Base-by-base conservation (phyloP, 441 rosid genomes). In the Gossypium gossypioides region DNA sequence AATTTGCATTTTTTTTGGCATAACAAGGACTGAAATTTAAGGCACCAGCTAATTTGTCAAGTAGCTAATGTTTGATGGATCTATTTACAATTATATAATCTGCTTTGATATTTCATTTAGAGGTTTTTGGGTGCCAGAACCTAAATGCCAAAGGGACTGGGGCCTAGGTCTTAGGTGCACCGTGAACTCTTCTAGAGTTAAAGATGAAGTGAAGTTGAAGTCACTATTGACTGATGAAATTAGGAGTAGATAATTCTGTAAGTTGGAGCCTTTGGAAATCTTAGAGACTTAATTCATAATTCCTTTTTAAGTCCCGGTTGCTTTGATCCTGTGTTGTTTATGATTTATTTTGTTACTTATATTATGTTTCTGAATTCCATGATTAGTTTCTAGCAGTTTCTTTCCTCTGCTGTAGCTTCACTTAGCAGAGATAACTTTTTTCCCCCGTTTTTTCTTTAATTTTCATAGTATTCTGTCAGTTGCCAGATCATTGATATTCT, bases 401-500 rank as follows among this genome's bases (percentile, higher is more conserved):
- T 40, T 64, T 64, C 32, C n/a, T 48, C 19, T 21, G 54, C 25
- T 57, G 37, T 57, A 21, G 7, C 29, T 40, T 64, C 19, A 64
- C 54, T 37, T 61, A 4, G 48, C 61, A 27, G 51, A 27, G 21
- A 42, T 0, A 71, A 21, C 42, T 34, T 34, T 6, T 6, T 34
- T 34, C 9, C 42, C 42, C 42, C 42, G 9, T 34, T 1, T 34
- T 19, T 34, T 19, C 42, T 18, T 25, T 27, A 0, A 6, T 42
- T 5, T 66, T 69, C 9, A 40, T 18, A 22, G 16, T 58, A 27
- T 59, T 21, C 15, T 66, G 21, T 69, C 34, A 68, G 72, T 56
- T 34, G 62, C 19, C 7, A 32, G 77, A 55, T 80, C 19, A 72
- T 77, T 72, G 84, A 81, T 73, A 58, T 78, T 82, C 64, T 83